phyloP scores from a whole-genome alignment of 83 land plant genomes.

The Thuja plicata region DNA sequence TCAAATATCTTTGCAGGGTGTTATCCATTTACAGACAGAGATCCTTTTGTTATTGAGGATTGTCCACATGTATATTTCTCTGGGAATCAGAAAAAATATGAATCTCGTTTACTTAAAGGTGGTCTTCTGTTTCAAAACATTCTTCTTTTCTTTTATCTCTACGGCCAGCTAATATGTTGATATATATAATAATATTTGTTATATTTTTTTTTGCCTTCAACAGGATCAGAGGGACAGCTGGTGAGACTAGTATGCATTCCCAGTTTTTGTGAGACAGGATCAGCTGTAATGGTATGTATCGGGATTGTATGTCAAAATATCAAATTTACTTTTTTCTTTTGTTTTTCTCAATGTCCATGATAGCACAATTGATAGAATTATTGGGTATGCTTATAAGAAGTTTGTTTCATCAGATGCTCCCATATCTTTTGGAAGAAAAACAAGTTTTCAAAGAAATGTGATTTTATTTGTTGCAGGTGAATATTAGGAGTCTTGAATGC shows the following conservation, averaged over 20 bases:
- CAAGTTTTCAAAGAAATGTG: background rate
- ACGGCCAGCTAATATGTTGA: background rate
- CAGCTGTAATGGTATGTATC: constrained; percentile 81
- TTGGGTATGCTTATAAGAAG: background rate
- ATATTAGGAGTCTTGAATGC: constrained; percentile 78
- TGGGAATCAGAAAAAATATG: constrained; percentile 85
- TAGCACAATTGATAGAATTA: background rate
- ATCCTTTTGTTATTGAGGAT: constrained; percentile 85
- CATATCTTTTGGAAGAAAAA: background rate
- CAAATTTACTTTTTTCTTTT: background rate
- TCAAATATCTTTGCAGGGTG: constrained; percentile 71
- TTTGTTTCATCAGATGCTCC: background rate
- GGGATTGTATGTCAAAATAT: background rate
- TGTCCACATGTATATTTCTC: constrained; percentile 99
- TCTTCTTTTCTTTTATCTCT: background rate
- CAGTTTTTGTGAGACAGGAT: constrained; percentile 77
- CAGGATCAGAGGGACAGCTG: constrained; percentile 79
- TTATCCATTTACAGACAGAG: constrained; percentile 96
- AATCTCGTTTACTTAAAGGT: constrained; percentile 78
- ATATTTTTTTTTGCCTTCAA: constrained; percentile 3
- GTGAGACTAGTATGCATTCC: constrained; percentile 88
- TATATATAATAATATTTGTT: background rate
- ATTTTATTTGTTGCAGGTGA: constrained; percentile 62
- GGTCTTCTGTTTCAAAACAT: background rate
- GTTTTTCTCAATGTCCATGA: background rate